phyloP scores from a whole-genome alignment of 257 asterid species.

The Plantago major region DNA sequence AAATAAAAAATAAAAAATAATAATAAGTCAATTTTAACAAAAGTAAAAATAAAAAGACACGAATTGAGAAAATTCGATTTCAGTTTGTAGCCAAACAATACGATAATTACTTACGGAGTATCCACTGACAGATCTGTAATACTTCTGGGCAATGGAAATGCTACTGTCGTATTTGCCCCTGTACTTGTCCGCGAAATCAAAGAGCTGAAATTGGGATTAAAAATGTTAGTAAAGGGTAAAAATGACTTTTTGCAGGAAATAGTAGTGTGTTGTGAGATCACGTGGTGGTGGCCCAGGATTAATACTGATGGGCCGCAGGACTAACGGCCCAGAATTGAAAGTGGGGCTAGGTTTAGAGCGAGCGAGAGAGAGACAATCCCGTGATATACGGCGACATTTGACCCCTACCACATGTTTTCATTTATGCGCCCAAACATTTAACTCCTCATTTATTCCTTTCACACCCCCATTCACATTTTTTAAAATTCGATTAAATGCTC shows the following conservation, averaged over 20 bases:
- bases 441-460: neutral
- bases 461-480: neutral
- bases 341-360: constrained; percentile 11
- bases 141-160: constrained; percentile 81
- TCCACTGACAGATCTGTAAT: constrained; percentile 96
- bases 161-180: constrained; percentile 77
- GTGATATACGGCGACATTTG: constrained; percentile 22
- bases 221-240: neutral
- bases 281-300: neutral
- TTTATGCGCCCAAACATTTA: constrained; percentile 17
- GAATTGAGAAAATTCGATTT: too few species aligned
- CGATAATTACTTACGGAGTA: constrained; percentile 65
- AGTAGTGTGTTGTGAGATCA: neutral
- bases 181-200: constrained; percentile 54
- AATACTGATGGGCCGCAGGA: neutral
- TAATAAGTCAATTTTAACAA: too few species aligned
- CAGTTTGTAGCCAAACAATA: too few species aligned
- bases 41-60: too few species aligned
- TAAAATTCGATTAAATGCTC: neutral
- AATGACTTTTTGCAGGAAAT: neutral
- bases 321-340: constrained; percentile 29
- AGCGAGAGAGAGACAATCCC: constrained; percentile 18
- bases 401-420: constrained; percentile 10
- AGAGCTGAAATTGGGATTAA: constrained; percentile 30
- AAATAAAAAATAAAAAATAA: neutral